Evolutionary conservation across 768 basidiomycete genomes (phyloP).

Genomic region (Steccherinum ochraceum): DNA sequence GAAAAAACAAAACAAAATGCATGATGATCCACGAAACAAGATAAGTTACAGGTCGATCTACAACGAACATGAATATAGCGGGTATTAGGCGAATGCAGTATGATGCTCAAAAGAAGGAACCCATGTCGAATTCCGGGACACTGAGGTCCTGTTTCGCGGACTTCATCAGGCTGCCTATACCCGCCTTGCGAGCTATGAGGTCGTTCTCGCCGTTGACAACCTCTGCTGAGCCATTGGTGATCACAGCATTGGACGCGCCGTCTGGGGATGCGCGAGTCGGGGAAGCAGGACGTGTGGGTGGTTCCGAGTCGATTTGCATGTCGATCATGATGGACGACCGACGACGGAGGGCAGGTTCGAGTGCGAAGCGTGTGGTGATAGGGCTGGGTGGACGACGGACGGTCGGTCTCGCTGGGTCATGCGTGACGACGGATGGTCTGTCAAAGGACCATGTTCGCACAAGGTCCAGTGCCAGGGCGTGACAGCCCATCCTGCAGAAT

Average conservation of each 20-base stretch:
- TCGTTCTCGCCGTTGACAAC: slow-evolving; percentile 49
- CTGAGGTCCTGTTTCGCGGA: slow-evolving; percentile 84
- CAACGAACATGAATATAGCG: too few relatives aligned
- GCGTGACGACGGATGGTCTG: slow-evolving; percentile 48
- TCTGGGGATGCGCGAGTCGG: slow-evolving; percentile 26
- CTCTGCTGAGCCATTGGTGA: slow-evolving; percentile 21
- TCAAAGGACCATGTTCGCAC: slow-evolving; percentile 91
- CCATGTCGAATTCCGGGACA: slow-evolving; percentile 87
- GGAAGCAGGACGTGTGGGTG: slow-evolving; percentile 51
- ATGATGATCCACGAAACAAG: too few relatives aligned
- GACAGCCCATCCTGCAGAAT: slow-evolving; percentile 95
- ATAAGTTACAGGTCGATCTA: too few relatives aligned
- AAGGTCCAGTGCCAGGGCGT: slow-evolving; percentile 84
- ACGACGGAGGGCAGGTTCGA: slow-evolving; percentile 50
- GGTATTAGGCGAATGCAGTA: too few relatives aligned
- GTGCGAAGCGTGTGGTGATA: slow-evolving; percentile 37
- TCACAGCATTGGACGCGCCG: neutral
- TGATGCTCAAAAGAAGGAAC: slow-evolving; percentile 67
- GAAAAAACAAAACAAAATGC: too few relatives aligned
- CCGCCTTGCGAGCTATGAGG: slow-evolving; percentile 58
- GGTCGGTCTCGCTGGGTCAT: slow-evolving; percentile 13
- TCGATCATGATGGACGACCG: slow-evolving; percentile 81
- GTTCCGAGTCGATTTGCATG: slow-evolving; percentile 68
- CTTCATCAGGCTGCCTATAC: slow-evolving; percentile 81
- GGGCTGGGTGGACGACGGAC: slow-evolving; percentile 36